Conservation (phyloP, 768 basidiomycete genomes). For the Lactarius trivialis region DNA sequence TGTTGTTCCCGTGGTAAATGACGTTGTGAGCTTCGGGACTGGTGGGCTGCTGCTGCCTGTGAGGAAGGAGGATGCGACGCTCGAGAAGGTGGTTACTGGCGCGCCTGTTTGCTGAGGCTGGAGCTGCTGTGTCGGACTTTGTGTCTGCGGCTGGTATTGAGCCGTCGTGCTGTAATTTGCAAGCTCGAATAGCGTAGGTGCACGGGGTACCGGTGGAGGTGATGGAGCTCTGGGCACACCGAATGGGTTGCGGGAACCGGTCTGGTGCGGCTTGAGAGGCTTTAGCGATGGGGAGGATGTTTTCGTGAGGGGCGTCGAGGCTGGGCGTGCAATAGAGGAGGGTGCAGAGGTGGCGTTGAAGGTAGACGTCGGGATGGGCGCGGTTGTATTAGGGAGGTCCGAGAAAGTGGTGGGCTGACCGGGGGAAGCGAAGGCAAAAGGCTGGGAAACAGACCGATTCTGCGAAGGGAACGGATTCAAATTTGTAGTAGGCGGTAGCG, state of each 20-base stretch:
- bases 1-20: conserved; percentile 23
- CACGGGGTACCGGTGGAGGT: conserved; percentile 60
- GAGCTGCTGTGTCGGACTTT: conserved; percentile 16
- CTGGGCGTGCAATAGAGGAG: conserved; percentile 48
- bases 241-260: conserved; percentile 94
- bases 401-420: background rate
- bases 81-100: conserved; percentile 41
- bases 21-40: conserved; percentile 18
- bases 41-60: conserved; percentile 31
- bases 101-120: conserved; percentile 20
- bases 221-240: conserved; percentile 58
- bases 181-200: conserved; percentile 77
- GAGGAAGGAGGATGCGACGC: conserved; percentile 69
- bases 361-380: conserved; percentile 22
- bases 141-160: conserved; percentile 3
- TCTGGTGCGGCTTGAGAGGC: conserved; percentile 79
- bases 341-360: conserved; percentile 20
- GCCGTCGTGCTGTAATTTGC: conserved; percentile 44
- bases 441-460: conserved; percentile 2
- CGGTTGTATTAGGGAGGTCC: conserved; percentile 1
- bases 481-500: background rate
- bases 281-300: conserved; percentile 44
- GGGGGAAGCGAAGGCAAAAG: conserved; percentile 6
- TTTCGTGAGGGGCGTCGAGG: conserved; percentile 60
- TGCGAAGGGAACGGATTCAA: conserved; percentile 10